Evolutionary conservation across 164 flowering plant genomes (phyloP).

Genomic region (Vitis riparia): DNA sequence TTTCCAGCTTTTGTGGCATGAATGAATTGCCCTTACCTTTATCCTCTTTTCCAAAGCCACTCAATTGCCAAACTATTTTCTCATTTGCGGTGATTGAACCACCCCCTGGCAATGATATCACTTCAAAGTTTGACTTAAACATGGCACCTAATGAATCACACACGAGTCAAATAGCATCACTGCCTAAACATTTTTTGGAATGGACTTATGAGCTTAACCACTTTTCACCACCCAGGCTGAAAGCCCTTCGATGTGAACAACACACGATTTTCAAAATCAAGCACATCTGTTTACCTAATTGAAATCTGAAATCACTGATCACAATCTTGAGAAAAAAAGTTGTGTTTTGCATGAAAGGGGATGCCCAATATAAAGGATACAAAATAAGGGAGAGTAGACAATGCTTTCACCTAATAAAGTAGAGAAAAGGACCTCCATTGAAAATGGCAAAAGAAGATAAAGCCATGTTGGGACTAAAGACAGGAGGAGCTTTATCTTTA

Average conservation of each 20-base stretch:
- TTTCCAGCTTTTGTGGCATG: neutral
- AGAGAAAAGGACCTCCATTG: slow-evolving; percentile 29
- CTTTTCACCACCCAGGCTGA: too few species aligned
- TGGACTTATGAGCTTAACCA: too few species aligned
- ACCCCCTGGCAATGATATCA: neutral
- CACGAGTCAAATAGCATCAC: too few species aligned
- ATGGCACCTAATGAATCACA: too few species aligned
- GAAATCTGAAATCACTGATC: too few species aligned
- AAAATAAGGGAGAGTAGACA: slow-evolving; percentile 5
- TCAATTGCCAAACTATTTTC: neutral
- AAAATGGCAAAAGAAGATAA: slow-evolving; percentile 10
- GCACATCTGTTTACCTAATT: too few species aligned
- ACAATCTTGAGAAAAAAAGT: too few species aligned
- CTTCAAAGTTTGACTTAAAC: too few species aligned
- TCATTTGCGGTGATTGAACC: neutral
- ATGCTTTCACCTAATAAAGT: slow-evolving; percentile 29
- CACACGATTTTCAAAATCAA: too few species aligned
- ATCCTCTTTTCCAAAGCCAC: slow-evolving; percentile 1
- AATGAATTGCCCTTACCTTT: neutral
- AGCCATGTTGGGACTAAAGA: neutral
- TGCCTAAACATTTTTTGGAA: too few species aligned
- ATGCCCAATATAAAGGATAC: slow-evolving; percentile 8
- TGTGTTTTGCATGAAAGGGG: neutral
- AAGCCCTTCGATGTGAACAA: too few species aligned
- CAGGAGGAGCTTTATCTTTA: neutral